A percentile compares a stretch with the other conserved stretches of the same genome.
These are phyloP conservation scores for Aquanectria penicillioides DNA, from an alignment of 2,329 filamentous ascomycete genomes.

Conservation along the genomic window DNA sequence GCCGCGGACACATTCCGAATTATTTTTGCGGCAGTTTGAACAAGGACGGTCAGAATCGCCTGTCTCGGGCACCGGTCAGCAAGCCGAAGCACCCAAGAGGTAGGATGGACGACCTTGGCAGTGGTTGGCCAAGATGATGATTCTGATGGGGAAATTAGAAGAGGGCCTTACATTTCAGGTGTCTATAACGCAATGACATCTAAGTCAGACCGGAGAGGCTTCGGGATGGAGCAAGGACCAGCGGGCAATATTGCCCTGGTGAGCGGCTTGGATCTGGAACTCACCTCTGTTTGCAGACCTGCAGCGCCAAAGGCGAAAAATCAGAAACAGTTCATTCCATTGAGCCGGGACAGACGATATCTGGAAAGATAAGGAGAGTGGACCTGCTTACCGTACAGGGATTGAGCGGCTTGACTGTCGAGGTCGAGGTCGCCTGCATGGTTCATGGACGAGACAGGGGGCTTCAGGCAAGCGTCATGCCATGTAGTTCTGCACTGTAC, in stretches of 20 bases:
- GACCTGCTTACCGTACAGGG: slow-evolving; percentile 32
- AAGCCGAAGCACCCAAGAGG: neutral
- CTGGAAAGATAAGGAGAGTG: neutral
- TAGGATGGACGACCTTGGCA: neutral
- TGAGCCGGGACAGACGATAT: neutral
- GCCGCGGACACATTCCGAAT: slow-evolving; percentile 41
- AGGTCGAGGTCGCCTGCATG: slow-evolving; percentile 32
- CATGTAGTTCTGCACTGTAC: neutral
- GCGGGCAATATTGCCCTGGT: slow-evolving; percentile 20
- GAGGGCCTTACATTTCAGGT: slow-evolving; percentile 39
- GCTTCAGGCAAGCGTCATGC: slow-evolving; percentile 1
- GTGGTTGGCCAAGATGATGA: neutral
- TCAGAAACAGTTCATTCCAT: slow-evolving; percentile 6
- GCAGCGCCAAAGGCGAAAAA: neutral
- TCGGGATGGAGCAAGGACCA: neutral
- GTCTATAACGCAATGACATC: slow-evolving; percentile 22
- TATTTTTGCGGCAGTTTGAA: slow-evolving; percentile 40
- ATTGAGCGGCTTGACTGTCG: slow-evolving; percentile 31
- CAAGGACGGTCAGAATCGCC: slow-evolving; percentile 37
- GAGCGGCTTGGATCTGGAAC: slow-evolving; percentile 7
- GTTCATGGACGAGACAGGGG: slow-evolving; percentile 11
- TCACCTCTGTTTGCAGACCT: slow-evolving; percentile 39
- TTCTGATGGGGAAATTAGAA: slow-evolving; percentile 1
- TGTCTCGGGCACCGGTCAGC: slow-evolving; percentile 17
- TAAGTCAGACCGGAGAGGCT: slow-evolving; percentile 17